phyloP scores from a whole-genome alignment of 306 rosid genomes.

The Quercus variabilis region DNA sequence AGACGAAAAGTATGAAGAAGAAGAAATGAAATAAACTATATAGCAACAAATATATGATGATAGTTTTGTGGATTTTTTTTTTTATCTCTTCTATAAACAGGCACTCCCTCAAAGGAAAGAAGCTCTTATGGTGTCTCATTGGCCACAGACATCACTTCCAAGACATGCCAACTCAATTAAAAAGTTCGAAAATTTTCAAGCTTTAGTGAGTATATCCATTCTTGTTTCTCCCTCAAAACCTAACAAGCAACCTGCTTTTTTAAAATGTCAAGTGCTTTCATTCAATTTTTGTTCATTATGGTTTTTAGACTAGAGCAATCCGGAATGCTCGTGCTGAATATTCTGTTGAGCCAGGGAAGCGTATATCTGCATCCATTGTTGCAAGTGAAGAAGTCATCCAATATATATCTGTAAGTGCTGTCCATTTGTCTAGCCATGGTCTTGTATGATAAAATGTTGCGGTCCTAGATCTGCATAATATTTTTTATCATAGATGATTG shows the following conservation, averaged over 20 bases:
- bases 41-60: not conserved
- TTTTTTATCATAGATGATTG: not conserved
- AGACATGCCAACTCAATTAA: conserved; percentile 55
- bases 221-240: conserved; percentile 10
- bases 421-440: conserved; percentile 7
- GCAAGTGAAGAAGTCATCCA: conserved; percentile 80
- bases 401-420: conserved; percentile 64
- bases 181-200: conserved; percentile 84
- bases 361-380: conserved; percentile 80
- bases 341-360: conserved; percentile 92
- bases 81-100: conserved; percentile 35
- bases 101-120: conserved; percentile 80
- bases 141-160: conserved; percentile 86
- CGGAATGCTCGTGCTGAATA: conserved; percentile 97
- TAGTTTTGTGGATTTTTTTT: not conserved
- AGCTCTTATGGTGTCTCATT: conserved; percentile 76
- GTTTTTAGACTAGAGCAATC: conserved; percentile 66
- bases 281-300: conserved; percentile 2
- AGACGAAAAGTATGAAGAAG: too few species aligned
- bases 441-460: not conserved
- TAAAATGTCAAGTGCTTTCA: not conserved
- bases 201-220: conserved; percentile 57
- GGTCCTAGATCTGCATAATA: not conserved
- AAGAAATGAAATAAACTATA: too few species aligned
- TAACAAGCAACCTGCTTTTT: conserved; percentile 4